A percentile compares a stretch with the other conserved stretches of the same genome.
These are phyloP conservation scores for Tricholoma saponaceum DNA, from an alignment of 768 basidiomycete species.

Conservation along the genomic window DNA sequence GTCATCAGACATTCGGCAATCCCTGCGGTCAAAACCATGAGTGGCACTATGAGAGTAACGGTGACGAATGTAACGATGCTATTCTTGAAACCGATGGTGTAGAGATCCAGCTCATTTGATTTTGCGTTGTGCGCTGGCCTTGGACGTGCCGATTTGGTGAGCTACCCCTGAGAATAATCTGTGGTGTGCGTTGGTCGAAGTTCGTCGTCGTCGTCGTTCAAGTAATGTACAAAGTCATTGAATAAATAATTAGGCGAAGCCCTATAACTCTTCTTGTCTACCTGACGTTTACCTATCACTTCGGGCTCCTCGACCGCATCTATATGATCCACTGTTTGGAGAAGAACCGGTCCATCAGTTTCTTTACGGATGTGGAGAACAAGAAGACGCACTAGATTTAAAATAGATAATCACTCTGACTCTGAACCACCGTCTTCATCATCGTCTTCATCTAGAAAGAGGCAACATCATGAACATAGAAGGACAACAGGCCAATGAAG, in stretches of 20 bases:
- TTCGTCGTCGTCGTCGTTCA: background rate
- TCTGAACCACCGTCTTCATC: conserved; percentile 28
- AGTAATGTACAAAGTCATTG: background rate
- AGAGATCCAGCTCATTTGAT: conserved; percentile 17
- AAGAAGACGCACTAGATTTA: background rate
- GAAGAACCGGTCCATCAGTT: background rate
- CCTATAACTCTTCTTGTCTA: background rate
- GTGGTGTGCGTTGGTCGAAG: background rate
- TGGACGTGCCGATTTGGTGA: background rate
- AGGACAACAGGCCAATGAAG: background rate
- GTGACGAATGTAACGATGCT: conserved; percentile 39
- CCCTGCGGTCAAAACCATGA: too few relatives aligned
- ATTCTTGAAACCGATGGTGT: conserved; percentile 34
- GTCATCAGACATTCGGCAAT: too few relatives aligned
- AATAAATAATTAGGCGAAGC: background rate
- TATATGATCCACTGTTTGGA: background rate
- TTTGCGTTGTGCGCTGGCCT: too few relatives aligned
- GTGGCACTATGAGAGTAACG: conserved; percentile 32
- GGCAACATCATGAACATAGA: background rate
- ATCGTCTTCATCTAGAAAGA: conserved; percentile 20
- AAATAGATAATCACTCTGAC: conserved; percentile 16
- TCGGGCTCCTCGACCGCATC: background rate
- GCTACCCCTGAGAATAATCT: too few relatives aligned
- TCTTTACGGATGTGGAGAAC: background rate
- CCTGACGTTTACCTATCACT: background rate